These are phyloP conservation scores for Pythium monospermum DNA, from an alignment of 352 stramenopile genomes.

Conservation along the genomic window DNA sequence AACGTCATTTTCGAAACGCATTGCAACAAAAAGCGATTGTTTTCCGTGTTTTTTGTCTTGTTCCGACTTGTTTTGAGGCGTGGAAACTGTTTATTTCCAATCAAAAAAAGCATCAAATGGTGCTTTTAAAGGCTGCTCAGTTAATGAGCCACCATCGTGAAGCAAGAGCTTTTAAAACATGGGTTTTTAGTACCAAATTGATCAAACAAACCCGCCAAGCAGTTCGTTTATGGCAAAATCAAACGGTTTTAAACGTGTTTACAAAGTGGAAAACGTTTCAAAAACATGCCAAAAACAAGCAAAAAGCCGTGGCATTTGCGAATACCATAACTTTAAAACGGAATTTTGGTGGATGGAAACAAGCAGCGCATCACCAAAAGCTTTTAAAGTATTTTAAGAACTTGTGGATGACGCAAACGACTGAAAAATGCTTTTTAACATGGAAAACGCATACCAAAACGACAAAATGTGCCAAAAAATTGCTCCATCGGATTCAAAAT, in stretches of 20 bases:
- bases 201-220: conserved; percentile 9
- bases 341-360: conserved; percentile 4
- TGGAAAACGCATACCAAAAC: conserved; percentile 3
- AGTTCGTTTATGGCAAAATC: conserved; percentile 8
- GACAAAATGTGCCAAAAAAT: background rate
- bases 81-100: conserved; percentile 25
- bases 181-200: conserved; percentile 13
- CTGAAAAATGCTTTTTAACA: conserved; percentile 2
- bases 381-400: conserved; percentile 9
- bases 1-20: conserved; percentile 4
- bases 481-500: conserved; percentile 11
- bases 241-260: conserved; percentile 1
- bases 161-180: conserved; percentile 28
- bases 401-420: conserved; percentile 12
- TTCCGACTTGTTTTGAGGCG: conserved; percentile 26
- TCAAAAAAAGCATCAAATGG: conserved; percentile 10
- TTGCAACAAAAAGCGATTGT: conserved; percentile 35
- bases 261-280: conserved; percentile 10
- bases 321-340: background rate
- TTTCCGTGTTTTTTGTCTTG: conserved; percentile 35
- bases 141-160: conserved; percentile 34
- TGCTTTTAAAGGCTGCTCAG: conserved; percentile 24
- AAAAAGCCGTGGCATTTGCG: background rate
- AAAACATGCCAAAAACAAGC: background rate
- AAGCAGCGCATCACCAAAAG: conserved; percentile 1